Percentiles rank a stretch among this genome's conserved stretches.
Evolutionary conservation across 2,329 filamentous ascomycete species (phyloP).

Genomic region (Shiraia bambusicola): DNA sequence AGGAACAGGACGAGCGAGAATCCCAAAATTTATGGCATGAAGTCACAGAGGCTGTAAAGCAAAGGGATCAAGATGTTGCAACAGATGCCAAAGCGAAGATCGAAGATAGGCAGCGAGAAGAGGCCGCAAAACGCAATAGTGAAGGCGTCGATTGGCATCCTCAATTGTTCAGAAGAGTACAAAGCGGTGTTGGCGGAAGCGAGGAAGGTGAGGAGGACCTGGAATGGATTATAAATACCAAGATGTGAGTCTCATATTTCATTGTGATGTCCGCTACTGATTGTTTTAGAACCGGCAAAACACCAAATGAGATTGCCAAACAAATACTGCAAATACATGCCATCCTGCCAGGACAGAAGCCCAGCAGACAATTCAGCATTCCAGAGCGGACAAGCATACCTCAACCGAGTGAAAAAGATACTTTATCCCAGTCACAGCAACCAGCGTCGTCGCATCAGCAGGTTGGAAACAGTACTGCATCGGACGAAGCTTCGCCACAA

Average conservation of each 20-base stretch:
- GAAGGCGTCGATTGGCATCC: slow-evolving; percentile 86
- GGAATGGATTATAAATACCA: slow-evolving; percentile 91
- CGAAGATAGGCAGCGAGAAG: slow-evolving; percentile 87
- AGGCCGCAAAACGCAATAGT: slow-evolving; percentile 76
- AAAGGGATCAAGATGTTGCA: slow-evolving; percentile 81
- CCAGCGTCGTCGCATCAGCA: slow-evolving; percentile 20
- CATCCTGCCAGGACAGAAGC: slow-evolving; percentile 74
- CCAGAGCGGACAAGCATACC: slow-evolving; percentile 52
- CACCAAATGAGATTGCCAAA: slow-evolving; percentile 69
- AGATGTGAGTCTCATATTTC: slow-evolving; percentile 61
- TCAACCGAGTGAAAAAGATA: slow-evolving; percentile 14
- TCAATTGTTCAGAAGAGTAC: slow-evolving; percentile 76
- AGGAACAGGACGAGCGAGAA: slow-evolving; percentile 86
- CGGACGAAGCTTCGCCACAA: slow-evolving; percentile 51
- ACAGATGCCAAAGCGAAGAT: slow-evolving; percentile 97
- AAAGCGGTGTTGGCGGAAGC: slow-evolving; percentile 66
- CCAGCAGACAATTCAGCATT: slow-evolving; percentile 55
- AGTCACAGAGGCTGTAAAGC: slow-evolving; percentile 78
- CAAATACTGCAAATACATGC: slow-evolving; percentile 87
- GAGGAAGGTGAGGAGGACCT: slow-evolving; percentile 86
- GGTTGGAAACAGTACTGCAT: slow-evolving; percentile 58
- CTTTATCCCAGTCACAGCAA: slow-evolving; percentile 7
- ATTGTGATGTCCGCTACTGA: neutral
- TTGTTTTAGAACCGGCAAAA: slow-evolving; percentile 54
- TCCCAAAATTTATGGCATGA: slow-evolving; percentile 85